Conservation (phyloP, 257 asterid genomes). For the Echium plantagineum region DNA sequence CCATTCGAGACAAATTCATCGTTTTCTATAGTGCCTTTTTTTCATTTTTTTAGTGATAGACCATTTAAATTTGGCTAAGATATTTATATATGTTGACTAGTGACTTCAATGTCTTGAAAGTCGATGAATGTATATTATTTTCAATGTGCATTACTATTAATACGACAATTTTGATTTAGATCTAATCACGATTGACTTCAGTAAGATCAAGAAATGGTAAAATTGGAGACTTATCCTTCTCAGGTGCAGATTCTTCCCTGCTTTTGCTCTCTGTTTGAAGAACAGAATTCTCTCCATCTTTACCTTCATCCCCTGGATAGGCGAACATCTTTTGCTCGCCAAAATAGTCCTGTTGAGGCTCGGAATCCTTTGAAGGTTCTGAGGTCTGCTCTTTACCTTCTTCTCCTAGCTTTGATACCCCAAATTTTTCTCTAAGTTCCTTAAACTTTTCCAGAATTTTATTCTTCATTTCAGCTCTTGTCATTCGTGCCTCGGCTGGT, state of each 20-base stretch:
- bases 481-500: conserved; percentile 42
- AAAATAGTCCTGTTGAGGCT: not conserved
- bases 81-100: too few species aligned
- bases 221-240: conserved; percentile 11
- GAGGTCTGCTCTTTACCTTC: conserved; percentile 9
- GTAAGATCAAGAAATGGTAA: conserved; percentile 28
- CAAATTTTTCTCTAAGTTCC: conserved; percentile 20
- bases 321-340: conserved; percentile 4
- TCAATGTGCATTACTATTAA: too few species aligned
- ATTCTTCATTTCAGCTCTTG: conserved; percentile 34
- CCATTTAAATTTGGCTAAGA: too few species aligned
- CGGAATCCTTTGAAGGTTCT: not conserved
- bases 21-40: too few species aligned
- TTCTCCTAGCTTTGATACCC: conserved; percentile 6
- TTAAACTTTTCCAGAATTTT: conserved; percentile 34
- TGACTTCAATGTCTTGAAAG: too few species aligned
- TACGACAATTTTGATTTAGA: too few species aligned
- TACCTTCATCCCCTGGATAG: not conserved
- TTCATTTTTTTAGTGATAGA: too few species aligned
- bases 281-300: not conserved
- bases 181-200: conserved; percentile 8
- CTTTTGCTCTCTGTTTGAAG: not conserved
- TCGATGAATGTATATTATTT: too few species aligned
- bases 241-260: not conserved
- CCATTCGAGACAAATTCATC: too few species aligned